A percentile compares a stretch with the other conserved stretches of the same genome.
Conservation (phyloP, 208 protist species). For the Wallacemonas collosoma region DNA sequence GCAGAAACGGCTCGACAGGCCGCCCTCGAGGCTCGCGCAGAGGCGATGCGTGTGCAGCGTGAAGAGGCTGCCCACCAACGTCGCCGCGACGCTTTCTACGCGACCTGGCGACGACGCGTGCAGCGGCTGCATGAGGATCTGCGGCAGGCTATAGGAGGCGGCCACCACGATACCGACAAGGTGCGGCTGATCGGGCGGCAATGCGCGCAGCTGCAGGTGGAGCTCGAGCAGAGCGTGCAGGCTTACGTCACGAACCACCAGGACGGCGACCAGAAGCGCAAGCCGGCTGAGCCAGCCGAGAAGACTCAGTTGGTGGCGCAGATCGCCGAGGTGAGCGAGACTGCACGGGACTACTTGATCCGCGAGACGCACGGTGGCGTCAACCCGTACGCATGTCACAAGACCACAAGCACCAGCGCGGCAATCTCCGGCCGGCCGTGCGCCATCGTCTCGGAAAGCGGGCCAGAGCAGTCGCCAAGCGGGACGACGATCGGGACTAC, state of each 20-base stretch:
- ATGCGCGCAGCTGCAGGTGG: slow-evolving; percentile 30
- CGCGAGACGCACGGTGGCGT: neutral
- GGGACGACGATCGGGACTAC: neutral
- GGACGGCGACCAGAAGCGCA: slow-evolving; percentile 14
- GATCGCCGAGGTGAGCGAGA: slow-evolving; percentile 8
- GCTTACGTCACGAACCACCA: slow-evolving; percentile 7
- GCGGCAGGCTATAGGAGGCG: slow-evolving; percentile 17
- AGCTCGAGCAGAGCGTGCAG: slow-evolving; percentile 26
- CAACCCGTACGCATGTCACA: slow-evolving; percentile 1
- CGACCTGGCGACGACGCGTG: slow-evolving; percentile 25
- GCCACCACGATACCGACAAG: neutral
- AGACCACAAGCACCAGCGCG: neutral
- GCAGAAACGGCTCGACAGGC: slow-evolving; percentile 18
- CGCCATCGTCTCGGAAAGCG: neutral
- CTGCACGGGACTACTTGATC: neutral
- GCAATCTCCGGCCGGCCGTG: no score
- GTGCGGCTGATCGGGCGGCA: slow-evolving; percentile 18
- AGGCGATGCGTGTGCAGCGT: slow-evolving; percentile 12
- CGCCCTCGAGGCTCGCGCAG: slow-evolving; percentile 17
- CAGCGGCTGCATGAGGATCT: slow-evolving; percentile 20
- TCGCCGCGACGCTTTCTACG: slow-evolving; percentile 20
- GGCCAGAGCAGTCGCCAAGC: neutral
- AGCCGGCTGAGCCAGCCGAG: slow-evolving; percentile 18
- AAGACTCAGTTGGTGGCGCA: slow-evolving; percentile 11
- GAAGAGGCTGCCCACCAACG: slow-evolving; percentile 20